These are phyloP conservation scores for Hypoxylon perforatum DNA, from an alignment of 495 filamentous ascomycete species.

Conservation along the genomic window DNA sequence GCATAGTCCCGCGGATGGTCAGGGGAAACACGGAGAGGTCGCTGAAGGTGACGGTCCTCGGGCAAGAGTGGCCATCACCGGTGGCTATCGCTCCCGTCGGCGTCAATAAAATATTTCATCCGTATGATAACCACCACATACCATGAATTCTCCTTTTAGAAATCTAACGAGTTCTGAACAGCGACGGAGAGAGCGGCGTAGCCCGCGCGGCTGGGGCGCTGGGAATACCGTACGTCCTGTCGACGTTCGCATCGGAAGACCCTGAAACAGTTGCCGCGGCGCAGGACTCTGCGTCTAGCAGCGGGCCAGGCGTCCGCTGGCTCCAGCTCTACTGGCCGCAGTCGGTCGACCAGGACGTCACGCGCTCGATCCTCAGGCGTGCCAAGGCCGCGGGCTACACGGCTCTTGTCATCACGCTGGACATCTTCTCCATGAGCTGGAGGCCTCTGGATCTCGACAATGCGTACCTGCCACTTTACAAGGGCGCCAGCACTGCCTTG, in stretches of 20 bases:
- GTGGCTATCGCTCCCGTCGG: constrained; percentile 23
- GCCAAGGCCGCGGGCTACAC: constrained; percentile 66
- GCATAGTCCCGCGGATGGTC: constrained; percentile 62
- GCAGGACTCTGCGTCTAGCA: constrained; percentile 56
- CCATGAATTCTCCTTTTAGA: neutral
- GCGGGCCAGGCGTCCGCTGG: constrained; percentile 51
- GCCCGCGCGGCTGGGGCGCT: constrained; percentile 4
- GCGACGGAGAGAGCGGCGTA: constrained; percentile 1
- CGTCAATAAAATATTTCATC: neutral
- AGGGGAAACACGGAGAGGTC: constrained; percentile 56
- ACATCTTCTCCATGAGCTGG: constrained; percentile 69
- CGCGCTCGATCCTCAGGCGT: constrained; percentile 68
- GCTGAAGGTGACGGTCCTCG: constrained; percentile 67
- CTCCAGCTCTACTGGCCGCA: constrained; percentile 78
- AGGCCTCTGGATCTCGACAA: constrained; percentile 73
- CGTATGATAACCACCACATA: neutral
- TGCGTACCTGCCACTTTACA: constrained; percentile 66
- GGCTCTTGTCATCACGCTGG: constrained; percentile 69
- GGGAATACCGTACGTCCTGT: neutral
- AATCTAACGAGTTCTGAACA: neutral
- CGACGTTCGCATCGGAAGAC: neutral
- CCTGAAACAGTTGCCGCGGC: constrained; percentile 52
- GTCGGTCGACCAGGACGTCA: constrained; percentile 64
- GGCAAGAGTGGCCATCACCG: constrained; percentile 52
- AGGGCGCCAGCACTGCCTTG: constrained; percentile 55